Evolutionary conservation across 352 stramenopile species (phyloP).

Genomic region (Phytopythium delawarense): DNA sequence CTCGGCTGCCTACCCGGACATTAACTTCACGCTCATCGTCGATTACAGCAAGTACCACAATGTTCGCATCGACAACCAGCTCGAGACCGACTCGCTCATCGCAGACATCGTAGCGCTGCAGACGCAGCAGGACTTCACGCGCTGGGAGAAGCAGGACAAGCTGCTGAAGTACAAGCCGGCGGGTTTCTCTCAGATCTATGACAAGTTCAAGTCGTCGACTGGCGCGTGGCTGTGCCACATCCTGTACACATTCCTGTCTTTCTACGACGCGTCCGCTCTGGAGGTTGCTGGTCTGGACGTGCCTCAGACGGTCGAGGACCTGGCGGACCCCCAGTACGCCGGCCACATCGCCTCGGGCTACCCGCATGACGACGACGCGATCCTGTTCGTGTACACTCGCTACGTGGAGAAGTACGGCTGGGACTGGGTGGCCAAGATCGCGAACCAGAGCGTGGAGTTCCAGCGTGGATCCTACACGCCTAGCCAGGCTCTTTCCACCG

Average conservation of each 20-base stretch:
- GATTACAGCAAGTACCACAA: slow-evolving; percentile 58
- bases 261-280: slow-evolving; percentile 23
- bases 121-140: slow-evolving; percentile 50
- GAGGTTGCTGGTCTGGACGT: slow-evolving; percentile 3
- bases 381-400: slow-evolving; percentile 38
- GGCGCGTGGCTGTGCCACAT: slow-evolving; percentile 36
- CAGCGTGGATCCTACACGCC: slow-evolving; percentile 11
- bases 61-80: slow-evolving; percentile 58
- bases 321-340: slow-evolving; percentile 30
- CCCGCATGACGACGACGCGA: slow-evolving; percentile 43
- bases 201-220: slow-evolving; percentile 26
- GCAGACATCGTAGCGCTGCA: slow-evolving; percentile 39
- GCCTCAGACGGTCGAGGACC: slow-evolving; percentile 19
- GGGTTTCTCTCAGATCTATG: slow-evolving; percentile 51
- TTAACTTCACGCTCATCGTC: slow-evolving; percentile 59
- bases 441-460: slow-evolving; percentile 17
- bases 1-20: slow-evolving; percentile 30
- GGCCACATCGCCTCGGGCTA: slow-evolving; percentile 39
- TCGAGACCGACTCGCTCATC: slow-evolving; percentile 40
- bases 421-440: slow-evolving; percentile 19
- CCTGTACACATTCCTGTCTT: slow-evolving; percentile 36
- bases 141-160: slow-evolving; percentile 33
- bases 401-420: slow-evolving; percentile 43
- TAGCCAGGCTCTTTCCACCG: neutral
- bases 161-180: slow-evolving; percentile 50